Conservation (phyloP, 1,284 basidiomycete genomes). For the Hymenochaete sp. region DNA sequence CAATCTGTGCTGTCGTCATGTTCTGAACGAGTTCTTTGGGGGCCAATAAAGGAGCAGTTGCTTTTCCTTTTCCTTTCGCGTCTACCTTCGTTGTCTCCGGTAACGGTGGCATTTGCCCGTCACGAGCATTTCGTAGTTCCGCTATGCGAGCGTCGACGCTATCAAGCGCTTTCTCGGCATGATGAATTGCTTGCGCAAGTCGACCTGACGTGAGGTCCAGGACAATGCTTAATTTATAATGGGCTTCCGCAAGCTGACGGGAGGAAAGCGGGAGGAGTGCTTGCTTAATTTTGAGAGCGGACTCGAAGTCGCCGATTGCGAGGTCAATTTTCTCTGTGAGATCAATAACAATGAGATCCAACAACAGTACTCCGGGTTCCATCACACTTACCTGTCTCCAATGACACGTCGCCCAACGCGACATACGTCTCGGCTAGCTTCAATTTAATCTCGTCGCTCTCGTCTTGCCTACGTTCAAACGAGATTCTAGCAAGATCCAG, state of each 20-base stretch:
- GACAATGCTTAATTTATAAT: conserved; percentile 85
- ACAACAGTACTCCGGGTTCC: background rate
- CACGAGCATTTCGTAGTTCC: conserved; percentile 52
- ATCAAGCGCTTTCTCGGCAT: conserved; percentile 69
- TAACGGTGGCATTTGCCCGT: conserved; percentile 27
- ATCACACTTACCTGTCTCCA: conserved; percentile 68
- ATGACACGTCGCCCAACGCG: conserved; percentile 76
- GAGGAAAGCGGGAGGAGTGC: conserved; percentile 69
- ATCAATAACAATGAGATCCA: conserved; percentile 10
- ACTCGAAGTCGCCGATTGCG: conserved; percentile 75
- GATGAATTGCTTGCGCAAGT: conserved; percentile 68
- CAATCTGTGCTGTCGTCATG: conserved; percentile 60
- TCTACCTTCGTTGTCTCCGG: conserved; percentile 25
- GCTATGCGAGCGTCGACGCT: conserved; percentile 64
- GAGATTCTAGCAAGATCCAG: conserved; percentile 80
- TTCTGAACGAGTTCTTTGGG: conserved; percentile 47
- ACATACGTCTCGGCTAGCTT: conserved; percentile 82
- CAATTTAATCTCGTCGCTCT: conserved; percentile 52
- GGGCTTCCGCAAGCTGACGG: conserved; percentile 80
- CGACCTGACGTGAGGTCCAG: conserved; percentile 78
- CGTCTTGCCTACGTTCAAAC: conserved; percentile 59
- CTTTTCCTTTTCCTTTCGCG: conserved; percentile 54
- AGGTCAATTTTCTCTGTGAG: conserved; percentile 83
- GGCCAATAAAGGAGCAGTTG: conserved; percentile 34
- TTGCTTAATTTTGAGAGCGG: conserved; percentile 62